Evolutionary conservation across 148 eudicot genomes (phyloP).

Genomic region (Dysphania ambrosioides): DNA sequence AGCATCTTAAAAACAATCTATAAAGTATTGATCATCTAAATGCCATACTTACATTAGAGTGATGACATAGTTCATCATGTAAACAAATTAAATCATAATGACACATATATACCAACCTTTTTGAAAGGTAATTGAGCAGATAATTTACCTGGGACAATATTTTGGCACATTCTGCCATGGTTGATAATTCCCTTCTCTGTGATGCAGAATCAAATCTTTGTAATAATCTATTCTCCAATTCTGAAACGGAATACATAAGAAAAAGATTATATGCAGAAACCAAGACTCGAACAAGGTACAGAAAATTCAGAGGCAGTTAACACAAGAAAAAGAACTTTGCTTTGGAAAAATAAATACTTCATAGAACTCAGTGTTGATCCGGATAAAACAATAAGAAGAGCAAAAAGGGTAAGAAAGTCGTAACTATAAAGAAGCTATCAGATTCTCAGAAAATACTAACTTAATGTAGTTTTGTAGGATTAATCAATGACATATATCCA

Average conservation of each 20-base stretch:
- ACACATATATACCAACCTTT: slow-evolving; percentile 7
- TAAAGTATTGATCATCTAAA: background rate
- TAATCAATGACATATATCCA: background rate
- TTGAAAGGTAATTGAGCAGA: slow-evolving; percentile 8
- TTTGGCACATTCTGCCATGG: slow-evolving; percentile 98
- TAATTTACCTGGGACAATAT: slow-evolving; percentile 78
- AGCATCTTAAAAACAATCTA: too few species aligned
- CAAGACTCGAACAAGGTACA: background rate
- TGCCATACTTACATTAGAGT: background rate
- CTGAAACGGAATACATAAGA: slow-evolving; percentile 35
- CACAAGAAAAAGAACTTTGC: background rate
- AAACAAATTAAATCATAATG: background rate
- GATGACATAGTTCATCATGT: background rate
- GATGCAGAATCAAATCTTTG: slow-evolving; percentile 94
- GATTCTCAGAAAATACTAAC: background rate
- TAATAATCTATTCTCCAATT: slow-evolving; percentile 89
- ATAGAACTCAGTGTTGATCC: too few species aligned
- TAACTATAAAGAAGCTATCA: background rate
- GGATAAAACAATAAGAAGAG: too few species aligned
- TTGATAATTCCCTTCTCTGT: slow-evolving; percentile 81
- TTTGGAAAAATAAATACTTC: background rate
- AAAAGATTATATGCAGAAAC: background rate
- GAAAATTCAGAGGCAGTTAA: background rate
- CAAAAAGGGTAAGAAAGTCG: background rate
- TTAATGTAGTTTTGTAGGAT: background rate